These are phyloP conservation scores for Boletellus deceptivus DNA, from an alignment of 1,284 basidiomycete genomes.

Conservation along the genomic window DNA sequence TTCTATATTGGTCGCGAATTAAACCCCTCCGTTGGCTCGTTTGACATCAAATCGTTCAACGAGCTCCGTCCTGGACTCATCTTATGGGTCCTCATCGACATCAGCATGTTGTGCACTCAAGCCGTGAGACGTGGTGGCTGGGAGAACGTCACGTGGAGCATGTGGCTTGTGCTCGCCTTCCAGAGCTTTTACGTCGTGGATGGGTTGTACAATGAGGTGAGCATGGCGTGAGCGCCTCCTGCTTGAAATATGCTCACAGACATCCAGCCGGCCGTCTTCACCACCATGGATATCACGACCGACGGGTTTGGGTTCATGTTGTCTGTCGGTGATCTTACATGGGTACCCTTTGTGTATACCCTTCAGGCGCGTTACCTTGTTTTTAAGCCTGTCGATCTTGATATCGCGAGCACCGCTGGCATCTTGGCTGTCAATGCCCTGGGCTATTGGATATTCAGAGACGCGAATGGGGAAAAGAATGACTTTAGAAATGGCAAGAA, in stretches of 20 bases:
- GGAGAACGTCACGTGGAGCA: constrained; percentile 77
- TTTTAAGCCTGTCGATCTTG: constrained; percentile 82
- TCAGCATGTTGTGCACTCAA: constrained; percentile 92
- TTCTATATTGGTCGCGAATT: constrained; percentile 97
- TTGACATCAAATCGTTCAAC: constrained; percentile 98
- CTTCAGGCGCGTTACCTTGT: constrained; percentile 94
- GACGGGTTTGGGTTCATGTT: constrained; percentile 99
- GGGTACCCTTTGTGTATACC: constrained; percentile 95
- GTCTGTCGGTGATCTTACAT: constrained; percentile 87
- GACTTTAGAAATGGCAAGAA: constrained; percentile 93
- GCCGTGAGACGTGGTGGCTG: constrained; percentile 74
- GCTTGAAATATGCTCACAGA: background rate
- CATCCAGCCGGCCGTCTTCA: constrained; percentile 76
- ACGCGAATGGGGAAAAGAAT: constrained; percentile 92
- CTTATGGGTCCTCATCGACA: constrained; percentile 90
- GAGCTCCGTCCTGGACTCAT: constrained; percentile 95
- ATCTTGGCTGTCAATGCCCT: constrained; percentile 69
- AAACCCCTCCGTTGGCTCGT: constrained; percentile 85
- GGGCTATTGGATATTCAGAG: constrained; percentile 93
- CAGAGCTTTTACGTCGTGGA: constrained; percentile 89
- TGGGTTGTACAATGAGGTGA: constrained; percentile 84
- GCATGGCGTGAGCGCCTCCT: constrained; percentile 9
- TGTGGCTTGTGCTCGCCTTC: constrained; percentile 88
- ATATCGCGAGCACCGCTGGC: constrained; percentile 54
- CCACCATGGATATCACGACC: constrained; percentile 97